Evolutionary conservation across 2,329 filamentous ascomycete species (phyloP).

Genomic region (Triangularia setosa): DNA sequence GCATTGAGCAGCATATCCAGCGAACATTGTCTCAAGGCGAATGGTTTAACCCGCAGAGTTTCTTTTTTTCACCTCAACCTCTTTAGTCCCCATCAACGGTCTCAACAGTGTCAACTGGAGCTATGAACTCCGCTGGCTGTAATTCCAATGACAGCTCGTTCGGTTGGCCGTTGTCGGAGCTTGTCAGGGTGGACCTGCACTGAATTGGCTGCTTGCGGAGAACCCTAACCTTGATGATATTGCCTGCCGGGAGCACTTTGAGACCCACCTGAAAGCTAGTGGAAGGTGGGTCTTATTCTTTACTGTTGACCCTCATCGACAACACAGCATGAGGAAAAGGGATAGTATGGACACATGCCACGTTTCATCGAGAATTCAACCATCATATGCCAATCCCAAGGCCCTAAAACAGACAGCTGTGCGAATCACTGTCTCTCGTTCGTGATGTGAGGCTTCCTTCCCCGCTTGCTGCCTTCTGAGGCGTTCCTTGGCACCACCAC

Average conservation of each 20-base stretch:
- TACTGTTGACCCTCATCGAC: too few relatives aligned
- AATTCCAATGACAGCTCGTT: neutral
- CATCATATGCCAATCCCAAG: too few relatives aligned
- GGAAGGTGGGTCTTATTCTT: too few relatives aligned
- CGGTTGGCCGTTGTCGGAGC: neutral
- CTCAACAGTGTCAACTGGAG: neutral
- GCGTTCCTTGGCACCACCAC: neutral
- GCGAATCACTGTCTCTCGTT: neutral
- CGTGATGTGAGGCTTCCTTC: neutral
- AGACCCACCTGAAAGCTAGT: neutral
- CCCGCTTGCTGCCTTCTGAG: neutral
- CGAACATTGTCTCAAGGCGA: neutral
- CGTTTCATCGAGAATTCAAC: too few relatives aligned
- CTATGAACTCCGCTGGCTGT: neutral
- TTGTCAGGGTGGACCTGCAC: neutral
- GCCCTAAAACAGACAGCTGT: neutral
- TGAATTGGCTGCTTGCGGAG: neutral
- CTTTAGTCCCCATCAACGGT: neutral
- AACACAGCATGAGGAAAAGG: too few relatives aligned
- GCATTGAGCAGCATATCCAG: neutral
- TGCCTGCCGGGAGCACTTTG: neutral
- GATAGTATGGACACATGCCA: too few relatives aligned
- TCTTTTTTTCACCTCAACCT: neutral
- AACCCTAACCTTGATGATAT: neutral
- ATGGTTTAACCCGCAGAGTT: neutral